phyloP scores from a whole-genome alignment of 441 rosid species.

The Erysimum cheiri region DNA sequence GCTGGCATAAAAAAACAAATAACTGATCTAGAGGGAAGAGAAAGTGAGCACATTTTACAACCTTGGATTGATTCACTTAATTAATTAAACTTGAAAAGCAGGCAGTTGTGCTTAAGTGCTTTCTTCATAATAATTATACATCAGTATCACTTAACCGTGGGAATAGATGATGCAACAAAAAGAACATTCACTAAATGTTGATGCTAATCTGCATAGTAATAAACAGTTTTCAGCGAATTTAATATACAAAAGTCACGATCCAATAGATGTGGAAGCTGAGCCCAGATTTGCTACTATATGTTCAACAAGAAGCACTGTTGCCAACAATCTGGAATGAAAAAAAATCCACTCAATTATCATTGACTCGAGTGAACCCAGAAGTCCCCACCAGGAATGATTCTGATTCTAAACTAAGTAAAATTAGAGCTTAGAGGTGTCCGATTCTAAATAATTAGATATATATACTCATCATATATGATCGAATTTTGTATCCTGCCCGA shows the following conservation, averaged over 20 bases:
- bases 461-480: not conserved
- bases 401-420: slow-evolving; percentile 12
- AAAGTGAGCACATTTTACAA: slow-evolving; percentile 12
- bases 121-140: slow-evolving; percentile 4
- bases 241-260: slow-evolving; percentile 19
- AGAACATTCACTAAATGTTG: slow-evolving; percentile 23
- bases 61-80: slow-evolving; percentile 8
- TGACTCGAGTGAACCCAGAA: slow-evolving; percentile 5
- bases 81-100: slow-evolving; percentile 8
- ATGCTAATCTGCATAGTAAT: slow-evolving; percentile 31
- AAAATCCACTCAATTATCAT: not conserved
- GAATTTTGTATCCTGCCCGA: not conserved
- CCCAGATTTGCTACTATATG: not conserved
- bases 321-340: slow-evolving; percentile 5
- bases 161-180: slow-evolving; percentile 24
- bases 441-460: no score
- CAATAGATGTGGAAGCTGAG: slow-evolving; percentile 1
- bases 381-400: not conserved
- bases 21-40: slow-evolving; percentile 5
- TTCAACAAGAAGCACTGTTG: not conserved
- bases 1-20: not conserved
- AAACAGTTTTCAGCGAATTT: slow-evolving; percentile 22
- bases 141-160: slow-evolving; percentile 3
- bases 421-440: not conserved
- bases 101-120: slow-evolving; percentile 15